These are phyloP conservation scores for Cornus florida DNA, from an alignment of 148 eudicot genomes.

Conservation along the genomic window DNA sequence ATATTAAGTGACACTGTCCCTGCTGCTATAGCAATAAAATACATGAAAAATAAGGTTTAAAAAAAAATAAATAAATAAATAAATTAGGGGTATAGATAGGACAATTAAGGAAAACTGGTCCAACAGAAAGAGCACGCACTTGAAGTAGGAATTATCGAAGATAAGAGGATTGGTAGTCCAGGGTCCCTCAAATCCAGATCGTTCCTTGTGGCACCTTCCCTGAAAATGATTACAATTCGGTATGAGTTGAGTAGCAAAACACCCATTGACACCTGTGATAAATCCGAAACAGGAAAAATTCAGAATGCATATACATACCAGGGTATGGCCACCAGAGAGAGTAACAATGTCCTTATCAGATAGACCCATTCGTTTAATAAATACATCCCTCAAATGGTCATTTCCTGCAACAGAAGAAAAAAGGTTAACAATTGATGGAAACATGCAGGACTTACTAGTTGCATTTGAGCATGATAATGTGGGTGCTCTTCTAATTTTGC, in stretches of 20 bases:
- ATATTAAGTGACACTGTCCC: not conserved
- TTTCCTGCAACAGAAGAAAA: slow-evolving; percentile 45
- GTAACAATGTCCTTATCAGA: slow-evolving; percentile 83
- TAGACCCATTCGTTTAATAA: slow-evolving; percentile 86
- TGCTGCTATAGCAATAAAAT: not conserved
- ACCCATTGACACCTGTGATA: not conserved
- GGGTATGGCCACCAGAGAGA: slow-evolving; percentile 93
- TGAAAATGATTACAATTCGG: slow-evolving; percentile 10
- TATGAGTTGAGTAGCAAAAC: not conserved
- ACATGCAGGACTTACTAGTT: not conserved
- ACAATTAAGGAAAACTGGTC: not conserved
- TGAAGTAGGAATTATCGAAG: slow-evolving; percentile 88
- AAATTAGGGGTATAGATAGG: too few relatives aligned
- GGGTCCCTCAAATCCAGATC: slow-evolving; percentile 89
- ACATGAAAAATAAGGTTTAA: not conserved
- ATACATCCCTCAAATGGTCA: slow-evolving; percentile 87
- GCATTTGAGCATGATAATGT: not conserved
- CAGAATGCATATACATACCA: slow-evolving; percentile 44
- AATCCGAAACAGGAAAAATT: not conserved
- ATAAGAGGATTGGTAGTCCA: slow-evolving; percentile 92
- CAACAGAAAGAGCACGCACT: slow-evolving; percentile 30
- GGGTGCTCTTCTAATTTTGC: not conserved
- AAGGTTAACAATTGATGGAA: not conserved
- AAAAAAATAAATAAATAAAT: not conserved
- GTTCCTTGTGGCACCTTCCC: slow-evolving; percentile 46